Evolutionary conservation across 768 basidiomycete species (phyloP).

Genomic region (Cystofilobasidium macerans): DNA sequence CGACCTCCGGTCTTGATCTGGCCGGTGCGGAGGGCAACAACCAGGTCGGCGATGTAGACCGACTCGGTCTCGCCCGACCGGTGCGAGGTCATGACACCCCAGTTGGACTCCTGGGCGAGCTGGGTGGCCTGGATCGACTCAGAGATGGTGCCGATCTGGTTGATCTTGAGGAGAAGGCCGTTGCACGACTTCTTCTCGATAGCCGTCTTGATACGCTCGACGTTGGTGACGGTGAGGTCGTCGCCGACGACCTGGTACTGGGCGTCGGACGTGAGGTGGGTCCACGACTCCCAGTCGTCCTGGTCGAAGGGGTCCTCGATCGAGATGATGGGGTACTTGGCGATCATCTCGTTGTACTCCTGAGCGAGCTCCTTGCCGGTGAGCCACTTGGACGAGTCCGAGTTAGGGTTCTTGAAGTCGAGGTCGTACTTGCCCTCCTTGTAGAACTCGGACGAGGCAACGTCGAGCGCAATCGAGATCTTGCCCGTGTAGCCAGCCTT

Average conservation of each 20-base stretch:
- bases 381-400: constrained; percentile 93
- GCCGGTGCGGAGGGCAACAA: constrained; percentile 60
- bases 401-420: constrained; percentile 95
- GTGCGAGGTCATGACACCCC: constrained; percentile 99
- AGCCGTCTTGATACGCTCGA: constrained; percentile 89
- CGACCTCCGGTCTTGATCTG: constrained; percentile 10
- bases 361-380: constrained; percentile 84
- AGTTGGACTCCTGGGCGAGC: constrained; percentile 85
- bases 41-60: constrained; percentile 89
- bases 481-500: constrained; percentile 98
- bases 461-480: constrained; percentile 96
- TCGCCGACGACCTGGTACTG: constrained; percentile 54
- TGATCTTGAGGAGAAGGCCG: constrained; percentile 83
- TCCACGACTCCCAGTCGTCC: constrained; percentile 99
- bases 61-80: constrained; percentile 79
- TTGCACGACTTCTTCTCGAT: constrained; percentile 99
- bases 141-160: constrained; percentile 81
- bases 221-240: constrained; percentile 97
- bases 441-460: constrained; percentile 99
- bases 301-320: constrained; percentile 99
- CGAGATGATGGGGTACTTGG: constrained; percentile 45
- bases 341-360: constrained; percentile 67
- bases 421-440: constrained; percentile 85
- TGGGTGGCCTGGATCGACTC: constrained; percentile 98
- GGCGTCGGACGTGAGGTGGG: constrained; percentile 68